A percentile compares a stretch with the other conserved stretches of the same genome.
Evolutionary conservation across 371 early-diverging fungal genomes (phyloP).

Genomic region (Zychaea mexicana): DNA sequence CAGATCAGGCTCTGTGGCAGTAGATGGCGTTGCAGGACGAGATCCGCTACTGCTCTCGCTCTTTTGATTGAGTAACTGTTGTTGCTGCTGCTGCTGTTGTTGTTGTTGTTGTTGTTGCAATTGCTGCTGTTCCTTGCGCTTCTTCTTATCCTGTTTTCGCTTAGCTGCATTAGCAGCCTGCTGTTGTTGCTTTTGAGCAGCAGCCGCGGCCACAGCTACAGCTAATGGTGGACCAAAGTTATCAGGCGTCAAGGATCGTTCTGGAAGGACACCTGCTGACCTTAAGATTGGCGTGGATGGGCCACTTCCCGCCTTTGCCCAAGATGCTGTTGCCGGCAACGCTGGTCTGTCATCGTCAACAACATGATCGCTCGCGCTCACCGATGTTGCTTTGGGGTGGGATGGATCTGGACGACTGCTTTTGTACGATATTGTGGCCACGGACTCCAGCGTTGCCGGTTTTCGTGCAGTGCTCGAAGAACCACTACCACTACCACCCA

Average conservation of each 20-base stretch:
- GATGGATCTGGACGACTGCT: slow-evolving; percentile 13
- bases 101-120: background rate
- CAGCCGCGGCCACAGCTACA: slow-evolving; percentile 57
- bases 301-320: slow-evolving; percentile 56
- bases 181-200: slow-evolving; percentile 43
- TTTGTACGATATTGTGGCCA: slow-evolving; percentile 30
- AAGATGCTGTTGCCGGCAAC: slow-evolving; percentile 65
- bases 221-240: slow-evolving; percentile 53
- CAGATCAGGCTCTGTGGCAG: background rate
- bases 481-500: background rate
- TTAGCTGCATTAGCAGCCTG: slow-evolving; percentile 30
- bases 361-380: background rate
- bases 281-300: slow-evolving; percentile 54
- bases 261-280: slow-evolving; percentile 32
- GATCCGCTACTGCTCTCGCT: slow-evolving; percentile 23
- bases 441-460: slow-evolving; percentile 29
- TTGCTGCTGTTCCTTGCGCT: slow-evolving; percentile 29
- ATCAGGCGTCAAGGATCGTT: slow-evolving; percentile 43
- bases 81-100: background rate
- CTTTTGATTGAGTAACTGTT: slow-evolving; percentile 22
- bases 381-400: slow-evolving; percentile 5
- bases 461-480: slow-evolving; percentile 9
- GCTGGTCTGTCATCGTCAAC: slow-evolving; percentile 53
- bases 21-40: slow-evolving; percentile 19
- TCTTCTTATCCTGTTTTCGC: slow-evolving; percentile 47